Evolutionary conservation across 495 filamentous ascomycete genomes (phyloP).

Genomic region (Neurospora sp.): DNA sequence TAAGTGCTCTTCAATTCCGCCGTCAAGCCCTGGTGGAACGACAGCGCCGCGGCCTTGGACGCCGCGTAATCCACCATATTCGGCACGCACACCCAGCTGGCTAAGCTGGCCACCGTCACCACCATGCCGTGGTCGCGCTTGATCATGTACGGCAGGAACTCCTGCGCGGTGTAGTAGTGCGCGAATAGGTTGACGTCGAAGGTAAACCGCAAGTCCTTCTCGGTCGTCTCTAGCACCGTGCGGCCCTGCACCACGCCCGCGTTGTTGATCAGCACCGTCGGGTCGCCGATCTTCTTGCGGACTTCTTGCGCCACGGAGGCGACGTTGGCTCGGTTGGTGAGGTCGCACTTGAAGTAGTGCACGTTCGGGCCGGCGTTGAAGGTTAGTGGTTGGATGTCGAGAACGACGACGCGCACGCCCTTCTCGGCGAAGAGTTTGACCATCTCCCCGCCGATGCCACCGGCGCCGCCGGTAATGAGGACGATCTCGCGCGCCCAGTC

Average conservation of each 20-base stretch:
- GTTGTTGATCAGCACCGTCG: slow-evolving; percentile 69
- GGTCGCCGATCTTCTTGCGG: slow-evolving; percentile 46
- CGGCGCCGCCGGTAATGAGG: slow-evolving; percentile 60
- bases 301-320: slow-evolving; percentile 42
- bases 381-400: slow-evolving; percentile 56
- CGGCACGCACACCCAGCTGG: slow-evolving; percentile 48
- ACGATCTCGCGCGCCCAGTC: slow-evolving; percentile 63
- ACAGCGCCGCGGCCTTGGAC: slow-evolving; percentile 54
- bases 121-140: slow-evolving; percentile 59
- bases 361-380: slow-evolving; percentile 44
- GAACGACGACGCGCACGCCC: slow-evolving; percentile 52
- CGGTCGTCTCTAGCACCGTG: slow-evolving; percentile 46
- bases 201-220: slow-evolving; percentile 48
- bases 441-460: slow-evolving; percentile 55
- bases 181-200: slow-evolving; percentile 65
- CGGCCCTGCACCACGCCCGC: slow-evolving; percentile 55
- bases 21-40: slow-evolving; percentile 60
- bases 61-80: slow-evolving; percentile 60
- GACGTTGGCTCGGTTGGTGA: slow-evolving; percentile 44
- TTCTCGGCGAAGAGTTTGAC: slow-evolving; percentile 49
- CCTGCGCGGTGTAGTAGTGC: slow-evolving; percentile 53
- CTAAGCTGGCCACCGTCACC: slow-evolving; percentile 58
- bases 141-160: slow-evolving; percentile 61
- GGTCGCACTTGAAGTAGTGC: slow-evolving; percentile 54
- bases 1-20: slow-evolving; percentile 52